These are phyloP conservation scores for Allantophomopsis lycopodina DNA, from an alignment of 2,329 filamentous ascomycete genomes.

Conservation along the genomic window DNA sequence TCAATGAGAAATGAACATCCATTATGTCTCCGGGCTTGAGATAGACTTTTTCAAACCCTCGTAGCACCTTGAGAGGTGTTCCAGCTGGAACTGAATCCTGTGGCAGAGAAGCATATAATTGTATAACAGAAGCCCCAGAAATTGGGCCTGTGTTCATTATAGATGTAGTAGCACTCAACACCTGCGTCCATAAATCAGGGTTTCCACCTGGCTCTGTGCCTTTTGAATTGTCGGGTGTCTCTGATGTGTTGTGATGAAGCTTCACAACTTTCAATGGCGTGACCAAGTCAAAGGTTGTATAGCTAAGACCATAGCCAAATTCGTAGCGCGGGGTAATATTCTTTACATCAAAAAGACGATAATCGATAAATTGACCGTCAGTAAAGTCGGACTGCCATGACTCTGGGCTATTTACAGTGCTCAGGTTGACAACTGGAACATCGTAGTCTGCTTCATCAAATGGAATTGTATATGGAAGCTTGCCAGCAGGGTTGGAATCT, in stretches of 20 bases:
- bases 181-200: slow-evolving; percentile 37
- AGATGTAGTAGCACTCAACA: slow-evolving; percentile 29
- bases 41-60: slow-evolving; percentile 45
- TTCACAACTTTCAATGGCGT: too few relatives aligned
- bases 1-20: slow-evolving; percentile 34
- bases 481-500: slow-evolving; percentile 33
- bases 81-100: slow-evolving; percentile 6
- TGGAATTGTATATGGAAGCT: slow-evolving; percentile 43
- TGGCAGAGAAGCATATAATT: slow-evolving; percentile 13
- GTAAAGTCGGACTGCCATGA: slow-evolving; percentile 46
- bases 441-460: slow-evolving; percentile 36
- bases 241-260: too few relatives aligned
- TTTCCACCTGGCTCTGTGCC: slow-evolving; percentile 37
- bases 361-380: slow-evolving; percentile 70
- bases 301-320: slow-evolving; percentile 67
- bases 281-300: slow-evolving; percentile 50
- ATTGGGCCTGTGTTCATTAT: slow-evolving; percentile 36
- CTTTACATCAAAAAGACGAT: slow-evolving; percentile 52
- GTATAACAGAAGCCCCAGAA: slow-evolving; percentile 14
- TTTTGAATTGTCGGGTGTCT: slow-evolving; percentile 13
- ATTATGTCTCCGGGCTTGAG: slow-evolving; percentile 30
- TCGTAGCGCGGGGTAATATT: slow-evolving; percentile 55
- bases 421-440: slow-evolving; percentile 32
- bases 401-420: slow-evolving; percentile 14
- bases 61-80: slow-evolving; percentile 41